Evolutionary conservation across 1,284 basidiomycete species (phyloP).

Genomic region (Malassezia furfur): DNA sequence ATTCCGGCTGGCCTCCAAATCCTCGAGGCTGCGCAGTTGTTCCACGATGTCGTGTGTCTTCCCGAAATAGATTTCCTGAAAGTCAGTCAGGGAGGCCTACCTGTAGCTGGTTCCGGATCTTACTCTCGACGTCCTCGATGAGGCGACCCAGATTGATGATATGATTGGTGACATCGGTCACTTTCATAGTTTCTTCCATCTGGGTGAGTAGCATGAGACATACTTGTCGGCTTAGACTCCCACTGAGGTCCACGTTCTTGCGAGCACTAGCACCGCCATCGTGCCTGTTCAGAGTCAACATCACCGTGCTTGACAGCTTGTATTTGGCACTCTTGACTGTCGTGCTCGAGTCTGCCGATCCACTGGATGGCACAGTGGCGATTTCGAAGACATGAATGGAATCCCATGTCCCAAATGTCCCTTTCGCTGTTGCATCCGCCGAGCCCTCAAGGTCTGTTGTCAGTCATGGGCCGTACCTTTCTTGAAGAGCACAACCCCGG

Average conservation of each 20-base stretch:
- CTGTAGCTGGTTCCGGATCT: conserved; percentile 89
- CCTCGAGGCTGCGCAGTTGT: conserved; percentile 75
- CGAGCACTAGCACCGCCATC: conserved; percentile 52
- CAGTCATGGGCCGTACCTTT: conserved; percentile 61
- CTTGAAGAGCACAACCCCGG: conserved; percentile 90
- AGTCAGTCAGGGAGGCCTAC: neutral
- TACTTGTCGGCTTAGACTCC: conserved; percentile 93
- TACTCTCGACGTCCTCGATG: conserved; percentile 98
- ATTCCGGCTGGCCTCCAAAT: conserved; percentile 68
- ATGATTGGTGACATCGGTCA: conserved; percentile 55
- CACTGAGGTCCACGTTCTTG: conserved; percentile 74
- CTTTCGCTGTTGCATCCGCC: conserved; percentile 22
- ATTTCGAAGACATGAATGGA: conserved; percentile 93
- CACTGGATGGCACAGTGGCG: conserved; percentile 2
- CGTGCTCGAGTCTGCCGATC: conserved; percentile 4
- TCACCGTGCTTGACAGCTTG: conserved; percentile 92
- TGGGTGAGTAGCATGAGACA: conserved; percentile 52
- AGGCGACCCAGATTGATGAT: conserved; percentile 83
- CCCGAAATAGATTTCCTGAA: conserved; percentile 82
- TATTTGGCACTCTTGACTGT: conserved; percentile 54
- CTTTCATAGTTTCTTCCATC: conserved; percentile 25
- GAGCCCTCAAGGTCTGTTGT: conserved; percentile 5
- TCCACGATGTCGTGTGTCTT: conserved; percentile 92
- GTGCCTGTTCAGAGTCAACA: conserved; percentile 77
- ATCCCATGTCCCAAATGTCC: conserved; percentile 71